Base-by-base conservation (phyloP, 805 yeast species). In the Candida easanensis region DNA sequence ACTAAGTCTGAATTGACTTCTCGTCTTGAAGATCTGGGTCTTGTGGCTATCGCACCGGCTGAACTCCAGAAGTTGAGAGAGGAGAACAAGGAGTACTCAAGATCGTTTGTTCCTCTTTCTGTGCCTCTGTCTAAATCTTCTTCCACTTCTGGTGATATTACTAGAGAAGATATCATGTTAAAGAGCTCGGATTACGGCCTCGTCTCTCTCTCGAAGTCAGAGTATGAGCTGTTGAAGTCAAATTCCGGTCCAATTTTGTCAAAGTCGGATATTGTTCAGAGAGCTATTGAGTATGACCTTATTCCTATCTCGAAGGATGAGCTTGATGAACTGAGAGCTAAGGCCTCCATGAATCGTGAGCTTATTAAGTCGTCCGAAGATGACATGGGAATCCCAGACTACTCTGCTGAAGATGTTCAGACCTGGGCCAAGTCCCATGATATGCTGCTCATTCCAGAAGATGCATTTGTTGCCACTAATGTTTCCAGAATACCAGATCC, bases 401-500 rank as follows among this genome's bases (percentile, higher is more conserved):
- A 41, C 23, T 37, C 46, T 3, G 16, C 46, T 17, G 45, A 37
- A 17, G 49, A 42, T 30, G 47, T 46, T 28, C 49, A 46, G 31
- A 34, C n/a, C 11, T 46, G 50, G 50, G 84, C 83, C 4, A 68
- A 63, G 39, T 55, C 64, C 13, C 58, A 66, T 39, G 82, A 81
- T 3, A 53, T 74, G 38, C 55, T 83, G 51, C 70, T 79, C 39
- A 69, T 85, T 32, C 86, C 91, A 1, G 70, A 69, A 39, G 59
- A 71, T n/a, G 68, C 80, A 2, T 82, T 76, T 51, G 67, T 84
- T 47, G 80, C 86, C 1, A 82, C 89, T 1, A 79, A 84, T 2
- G 74, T 74, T 28, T 73, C 77, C 8, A 69, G 74, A 50, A 63
- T 62, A 4, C 79, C 85, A 4, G 86, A 82, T 50, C 61, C 70